Base-by-base conservation (phyloP, 805 yeast species). In the Starmerella tilneyi region DNA sequence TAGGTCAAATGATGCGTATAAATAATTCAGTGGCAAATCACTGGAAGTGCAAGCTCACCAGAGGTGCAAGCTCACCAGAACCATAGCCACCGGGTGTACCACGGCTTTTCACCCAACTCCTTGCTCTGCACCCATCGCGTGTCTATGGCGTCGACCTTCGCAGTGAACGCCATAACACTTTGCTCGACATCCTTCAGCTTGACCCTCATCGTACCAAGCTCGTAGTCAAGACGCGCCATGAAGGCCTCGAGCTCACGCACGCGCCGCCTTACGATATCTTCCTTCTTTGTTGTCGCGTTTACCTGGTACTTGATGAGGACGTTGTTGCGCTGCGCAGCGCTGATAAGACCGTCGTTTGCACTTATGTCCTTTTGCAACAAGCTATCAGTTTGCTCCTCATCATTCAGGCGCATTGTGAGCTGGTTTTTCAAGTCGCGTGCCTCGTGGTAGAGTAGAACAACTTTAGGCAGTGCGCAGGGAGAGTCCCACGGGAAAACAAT, bases 121-220 rank as follows among this genome's bases (percentile, higher is more conserved):
- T 40, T 45, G 30, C 46, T 16, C 13, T 26, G 23, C 6, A 20
- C 9, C 48, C 47, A 51, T 20, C 38, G 35, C 17, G 35, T 11
- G 28, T 69, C 72, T 37, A 70, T 48, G 5, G 50, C 43, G 17
- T 54, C 62, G 29, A 70, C 67, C 51, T 67, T 65, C 15, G 54
- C 35, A 9, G 59, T 64, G 60, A 75, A 74, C 29, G 68, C 59
- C 37, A 68, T 64, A 45, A 76, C 69, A 36, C 78, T 70, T 22
- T 77, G 78, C 53, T 79, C 83, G 7, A 81, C 79, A 54, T 82
- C 92, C 35, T 74, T 70, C 38, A 82, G 71, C 52, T 81, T 77
- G 19, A 73, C 71, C 26, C 71, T 71, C 24, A 82, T 60, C 33
- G 78, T 64, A 17, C 81, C 63, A 36, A 78, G 64, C 56, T 82